phyloP scores from a whole-genome alignment of 305 asterid species.

The Euphrasia arctica region DNA sequence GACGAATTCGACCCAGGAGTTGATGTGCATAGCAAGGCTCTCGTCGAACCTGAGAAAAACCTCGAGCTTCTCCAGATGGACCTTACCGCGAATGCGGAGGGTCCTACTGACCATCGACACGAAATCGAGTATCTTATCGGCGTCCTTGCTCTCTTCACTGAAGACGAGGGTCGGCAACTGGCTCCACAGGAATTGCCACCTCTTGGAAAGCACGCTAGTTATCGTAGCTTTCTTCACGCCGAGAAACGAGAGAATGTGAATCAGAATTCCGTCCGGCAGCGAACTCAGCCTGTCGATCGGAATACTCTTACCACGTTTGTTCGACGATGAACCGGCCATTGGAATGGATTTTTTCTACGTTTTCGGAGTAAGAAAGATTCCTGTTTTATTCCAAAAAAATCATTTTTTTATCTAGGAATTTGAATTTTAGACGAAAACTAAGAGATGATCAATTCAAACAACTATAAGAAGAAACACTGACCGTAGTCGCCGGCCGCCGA shows the following conservation, averaged over 20 bases:
- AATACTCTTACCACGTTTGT: background rate
- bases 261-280: background rate
- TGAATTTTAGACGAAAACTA: too few species aligned
- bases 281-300: conserved; percentile 1
- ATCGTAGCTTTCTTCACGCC: background rate
- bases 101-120: background rate
- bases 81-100: background rate
- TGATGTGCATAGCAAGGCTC: background rate
- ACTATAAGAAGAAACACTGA: too few species aligned
- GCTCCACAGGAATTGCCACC: background rate
- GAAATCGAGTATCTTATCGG: background rate
- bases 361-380: background rate
- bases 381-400: background rate
- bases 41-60: background rate
- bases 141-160: background rate
- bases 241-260: background rate
- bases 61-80: background rate
- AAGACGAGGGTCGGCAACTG: background rate
- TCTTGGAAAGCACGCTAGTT: conserved; percentile 1
- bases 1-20: background rate
- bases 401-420: background rate
- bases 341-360: background rate
- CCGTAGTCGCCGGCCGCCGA: too few species aligned
- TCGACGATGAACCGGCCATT: background rate
- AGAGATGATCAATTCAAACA: too few species aligned